phyloP scores from a whole-genome alignment of 768 basidiomycete species.

The Russula vinacea region DNA sequence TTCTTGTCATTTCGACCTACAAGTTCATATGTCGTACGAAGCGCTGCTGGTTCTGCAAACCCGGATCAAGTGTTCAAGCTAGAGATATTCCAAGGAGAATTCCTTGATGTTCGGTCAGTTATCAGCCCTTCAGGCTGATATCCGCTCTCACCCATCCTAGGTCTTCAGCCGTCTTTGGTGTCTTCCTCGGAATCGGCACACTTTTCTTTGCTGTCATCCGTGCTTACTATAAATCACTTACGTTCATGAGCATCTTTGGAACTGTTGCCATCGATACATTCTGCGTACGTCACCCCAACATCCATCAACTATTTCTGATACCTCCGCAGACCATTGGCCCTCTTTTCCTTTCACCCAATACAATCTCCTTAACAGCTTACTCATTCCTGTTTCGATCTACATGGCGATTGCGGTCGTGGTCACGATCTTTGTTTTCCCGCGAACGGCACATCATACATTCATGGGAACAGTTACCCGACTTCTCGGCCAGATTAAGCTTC shows the following conservation, averaged over 20 bases:
- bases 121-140: background rate
- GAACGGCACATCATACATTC: slow-evolving; percentile 46
- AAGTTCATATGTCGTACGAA: slow-evolving; percentile 16
- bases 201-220: slow-evolving; percentile 47
- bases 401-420: slow-evolving; percentile 48
- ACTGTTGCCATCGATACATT: slow-evolving; percentile 47
- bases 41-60: slow-evolving; percentile 39
- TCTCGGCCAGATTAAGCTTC: slow-evolving; percentile 34
- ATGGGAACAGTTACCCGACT: slow-evolving; percentile 37
- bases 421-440: slow-evolving; percentile 51
- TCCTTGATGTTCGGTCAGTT: slow-evolving; percentile 45
- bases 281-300: slow-evolving; percentile 36
- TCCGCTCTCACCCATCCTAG: slow-evolving; percentile 30
- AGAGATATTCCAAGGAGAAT: slow-evolving; percentile 49
- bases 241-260: slow-evolving; percentile 46
- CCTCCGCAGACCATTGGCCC: slow-evolving; percentile 43
- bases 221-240: slow-evolving; percentile 47
- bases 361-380: slow-evolving; percentile 42
- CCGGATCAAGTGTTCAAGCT: slow-evolving; percentile 40
- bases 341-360: slow-evolving; percentile 47
- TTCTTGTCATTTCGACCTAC: background rate
- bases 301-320: background rate
- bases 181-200: slow-evolving; percentile 46
- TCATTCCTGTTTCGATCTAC: slow-evolving; percentile 47
- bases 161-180: slow-evolving; percentile 46